A percentile compares a stretch with the other conserved stretches of the same genome.
phyloP scores from a whole-genome alignment of 2,329 filamentous ascomycete genomes.

The Aspergillus chevalieri region DNA sequence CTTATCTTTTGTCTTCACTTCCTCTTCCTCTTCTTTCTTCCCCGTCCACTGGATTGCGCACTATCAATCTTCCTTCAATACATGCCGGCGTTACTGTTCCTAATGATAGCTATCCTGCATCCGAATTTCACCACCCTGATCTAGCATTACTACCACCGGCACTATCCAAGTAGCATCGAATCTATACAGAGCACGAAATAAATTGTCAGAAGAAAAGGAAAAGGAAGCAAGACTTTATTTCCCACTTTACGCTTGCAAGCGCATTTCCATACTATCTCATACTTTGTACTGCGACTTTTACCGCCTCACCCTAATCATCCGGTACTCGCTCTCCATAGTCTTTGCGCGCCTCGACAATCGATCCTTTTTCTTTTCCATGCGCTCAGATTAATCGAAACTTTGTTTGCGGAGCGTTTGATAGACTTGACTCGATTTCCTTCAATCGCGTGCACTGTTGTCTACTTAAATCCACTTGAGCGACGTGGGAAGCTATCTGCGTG shows the following conservation, averaged over 20 bases:
- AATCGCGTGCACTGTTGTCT: too few relatives aligned
- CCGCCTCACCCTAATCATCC: conserved; percentile 1
- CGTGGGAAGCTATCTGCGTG: too few relatives aligned
- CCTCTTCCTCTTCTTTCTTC: neutral
- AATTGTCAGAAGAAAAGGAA: neutral
- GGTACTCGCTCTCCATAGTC: too few relatives aligned
- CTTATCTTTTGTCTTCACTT: conserved; percentile 5
- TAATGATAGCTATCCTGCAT: neutral
- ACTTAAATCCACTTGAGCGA: too few relatives aligned
- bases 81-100: neutral
- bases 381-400: too few relatives aligned
- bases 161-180: neutral
- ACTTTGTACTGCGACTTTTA: conserved; percentile 1
- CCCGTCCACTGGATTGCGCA: neutral
- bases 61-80: neutral
- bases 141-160: neutral
- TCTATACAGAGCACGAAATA: neutral
- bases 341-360: too few relatives aligned
- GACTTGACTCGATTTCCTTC: too few relatives aligned
- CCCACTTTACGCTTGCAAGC: neutral
- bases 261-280: conserved; percentile 2
- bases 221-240: too few relatives aligned
- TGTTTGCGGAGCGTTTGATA: too few relatives aligned
- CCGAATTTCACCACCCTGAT: neutral
- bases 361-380: too few relatives aligned